A percentile compares a stretch with the other conserved stretches of the same genome.
Conservation (phyloP, 768 basidiomycete genomes). For the Collybiopsis confluens region DNA sequence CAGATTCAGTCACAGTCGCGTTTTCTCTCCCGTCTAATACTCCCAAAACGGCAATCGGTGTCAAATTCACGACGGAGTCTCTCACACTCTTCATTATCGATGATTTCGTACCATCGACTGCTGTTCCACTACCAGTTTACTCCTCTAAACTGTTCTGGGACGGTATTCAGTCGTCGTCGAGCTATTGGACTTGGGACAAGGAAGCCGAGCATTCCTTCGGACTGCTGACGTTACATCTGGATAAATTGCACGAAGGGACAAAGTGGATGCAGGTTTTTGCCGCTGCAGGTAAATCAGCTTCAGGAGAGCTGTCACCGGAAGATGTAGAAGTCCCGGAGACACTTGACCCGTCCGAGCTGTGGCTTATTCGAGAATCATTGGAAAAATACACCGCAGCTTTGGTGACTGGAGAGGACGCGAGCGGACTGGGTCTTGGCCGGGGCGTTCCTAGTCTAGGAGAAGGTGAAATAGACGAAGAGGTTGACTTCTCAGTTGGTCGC, state of each 20-base stretch:
- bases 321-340: slow-evolving; percentile 82
- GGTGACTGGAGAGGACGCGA: slow-evolving; percentile 51
- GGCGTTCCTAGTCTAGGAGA: slow-evolving; percentile 78
- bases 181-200: slow-evolving; percentile 91
- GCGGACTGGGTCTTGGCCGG: slow-evolving; percentile 58
- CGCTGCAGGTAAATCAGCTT: slow-evolving; percentile 30
- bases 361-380: slow-evolving; percentile 71
- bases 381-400: slow-evolving; percentile 81
- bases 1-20: slow-evolving; percentile 77
- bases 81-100: slow-evolving; percentile 65
- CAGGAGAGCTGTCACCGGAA: slow-evolving; percentile 27
- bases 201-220: slow-evolving; percentile 66
- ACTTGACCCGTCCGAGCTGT: slow-evolving; percentile 79
- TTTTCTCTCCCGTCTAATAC: slow-evolving; percentile 79
- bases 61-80: slow-evolving; percentile 59
- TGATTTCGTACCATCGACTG: slow-evolving; percentile 24
- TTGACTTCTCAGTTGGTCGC: slow-evolving; percentile 72
- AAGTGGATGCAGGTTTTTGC: slow-evolving; percentile 89
- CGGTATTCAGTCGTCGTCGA: slow-evolving; percentile 67
- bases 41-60: slow-evolving; percentile 57
- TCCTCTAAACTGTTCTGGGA: slow-evolving; percentile 72
- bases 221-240: slow-evolving; percentile 76
- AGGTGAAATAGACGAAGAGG: slow-evolving; percentile 91
- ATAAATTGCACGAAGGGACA: slow-evolving; percentile 79
- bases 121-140: slow-evolving; percentile 50